These are phyloP conservation scores for Apophysomyces trapeziformis DNA, from an alignment of 371 early-diverging fungal species.

Conservation along the genomic window DNA sequence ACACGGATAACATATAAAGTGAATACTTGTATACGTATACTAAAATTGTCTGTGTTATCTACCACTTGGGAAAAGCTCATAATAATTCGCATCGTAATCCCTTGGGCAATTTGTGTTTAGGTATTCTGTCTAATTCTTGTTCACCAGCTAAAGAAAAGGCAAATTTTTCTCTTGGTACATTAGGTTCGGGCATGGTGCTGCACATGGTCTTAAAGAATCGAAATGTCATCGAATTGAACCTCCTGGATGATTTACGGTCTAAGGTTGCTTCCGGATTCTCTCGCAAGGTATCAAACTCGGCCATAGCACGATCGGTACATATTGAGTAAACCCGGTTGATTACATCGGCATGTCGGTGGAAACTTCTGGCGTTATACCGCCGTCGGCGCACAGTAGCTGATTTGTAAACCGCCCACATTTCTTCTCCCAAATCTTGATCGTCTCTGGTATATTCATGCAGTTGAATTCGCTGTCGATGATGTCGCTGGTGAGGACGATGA, in stretches of 20 bases:
- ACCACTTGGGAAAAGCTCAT: background rate
- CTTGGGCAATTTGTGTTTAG: background rate
- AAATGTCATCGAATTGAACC: background rate
- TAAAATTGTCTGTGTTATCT: too few relatives aligned
- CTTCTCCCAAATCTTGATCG: constrained; percentile 1
- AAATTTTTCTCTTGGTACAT: background rate
- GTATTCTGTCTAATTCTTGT: background rate
- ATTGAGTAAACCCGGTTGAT: background rate
- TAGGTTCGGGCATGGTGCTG: constrained; percentile 6
- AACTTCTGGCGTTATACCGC: background rate
- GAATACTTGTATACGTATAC: too few relatives aligned
- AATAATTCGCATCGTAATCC: background rate
- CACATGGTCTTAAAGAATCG: background rate
- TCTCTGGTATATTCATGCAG: background rate
- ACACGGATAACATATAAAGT: too few relatives aligned
- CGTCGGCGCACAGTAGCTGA: background rate
- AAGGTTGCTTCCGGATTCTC: background rate
- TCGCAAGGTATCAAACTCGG: background rate
- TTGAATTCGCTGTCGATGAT: background rate
- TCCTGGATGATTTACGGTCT: background rate
- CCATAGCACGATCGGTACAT: background rate
- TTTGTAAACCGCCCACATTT: constrained; percentile 1
- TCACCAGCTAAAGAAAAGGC: background rate
- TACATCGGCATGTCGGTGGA: background rate
- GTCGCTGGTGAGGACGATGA: background rate